phyloP scores from a whole-genome alignment of 2,329 filamentous ascomycete species.

The Sordariomycetes sp. region DNA sequence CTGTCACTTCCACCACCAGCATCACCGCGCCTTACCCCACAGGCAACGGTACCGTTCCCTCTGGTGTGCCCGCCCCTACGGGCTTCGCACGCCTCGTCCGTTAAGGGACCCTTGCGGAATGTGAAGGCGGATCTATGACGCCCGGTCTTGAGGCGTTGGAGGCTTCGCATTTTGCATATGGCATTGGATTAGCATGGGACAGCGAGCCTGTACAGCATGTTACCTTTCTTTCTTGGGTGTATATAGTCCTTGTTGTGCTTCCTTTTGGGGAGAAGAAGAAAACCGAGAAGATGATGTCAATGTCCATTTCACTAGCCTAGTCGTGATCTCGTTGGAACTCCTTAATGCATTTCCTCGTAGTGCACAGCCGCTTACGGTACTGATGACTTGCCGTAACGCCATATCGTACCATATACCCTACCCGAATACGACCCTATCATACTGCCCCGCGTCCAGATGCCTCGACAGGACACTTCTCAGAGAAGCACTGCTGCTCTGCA shows the following conservation, averaged over 20 bases:
- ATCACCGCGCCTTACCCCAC: slow-evolving; percentile 31
- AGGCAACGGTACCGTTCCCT: slow-evolving; percentile 23
- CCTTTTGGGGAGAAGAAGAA: no score
- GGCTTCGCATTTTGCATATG: no score
- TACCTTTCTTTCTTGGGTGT: not conserved
- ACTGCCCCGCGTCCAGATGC: slow-evolving; percentile 32
- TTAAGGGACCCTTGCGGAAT: no score
- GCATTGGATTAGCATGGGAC: no score
- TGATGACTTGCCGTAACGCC: not conserved
- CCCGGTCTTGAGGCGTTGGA: no score
- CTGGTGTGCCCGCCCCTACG: slow-evolving; percentile 22
- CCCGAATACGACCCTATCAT: slow-evolving; percentile 39
- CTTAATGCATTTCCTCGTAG: no score
- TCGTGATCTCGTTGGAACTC: no score
- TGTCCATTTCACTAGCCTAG: no score
- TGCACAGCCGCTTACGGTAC: no score
- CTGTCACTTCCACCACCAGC: slow-evolving; percentile 11
- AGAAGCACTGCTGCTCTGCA: slow-evolving; percentile 36
- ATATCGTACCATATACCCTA: not conserved
- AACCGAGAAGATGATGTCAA: no score
- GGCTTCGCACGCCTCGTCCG: slow-evolving; percentile 23
- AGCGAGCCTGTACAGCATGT: no score
- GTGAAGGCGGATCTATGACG: no score
- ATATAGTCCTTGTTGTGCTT: not conserved
- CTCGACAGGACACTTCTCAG: slow-evolving; percentile 37